Base-by-base conservation (phyloP, 352 stramenopile genomes). In the Thalassiosira ordinaria region DNA sequence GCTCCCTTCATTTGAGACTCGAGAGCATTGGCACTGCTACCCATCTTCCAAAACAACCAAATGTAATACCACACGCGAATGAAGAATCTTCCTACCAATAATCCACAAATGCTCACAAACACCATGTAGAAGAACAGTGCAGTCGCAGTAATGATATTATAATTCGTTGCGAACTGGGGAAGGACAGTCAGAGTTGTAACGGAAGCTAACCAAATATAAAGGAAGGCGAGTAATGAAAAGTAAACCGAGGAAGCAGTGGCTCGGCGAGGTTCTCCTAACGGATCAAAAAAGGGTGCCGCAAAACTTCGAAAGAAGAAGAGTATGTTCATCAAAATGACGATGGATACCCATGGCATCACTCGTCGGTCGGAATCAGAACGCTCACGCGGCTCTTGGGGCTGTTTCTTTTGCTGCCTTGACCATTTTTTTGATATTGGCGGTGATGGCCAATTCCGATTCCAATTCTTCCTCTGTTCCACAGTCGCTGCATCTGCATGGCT, bases 111-210 rank as follows among this genome's bases (percentile, higher is more conserved):
- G 39, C 69, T 79, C 11, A 71, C 60, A 29, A 82, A 85, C 7
- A 63, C 56, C 77, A 88, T 85, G 29, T 78, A 84, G 51, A 88
- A 88, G 49, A 88, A 88, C 16, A 88, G 52, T 39, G 80, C 75
- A n/a, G 76, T 64, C 13, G 75, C 75, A 65, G 75, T 85, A 41
- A 85, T 82, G 20, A 80, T 63, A 69, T 88, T 88, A 65, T 82
- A 82, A 39, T 88, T 63, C 14, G 70, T 75, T 14, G 55, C 74
- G 51, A 88, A 59, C 51, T 88, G 76, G 26, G 80, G 80, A 31
- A 88, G 31, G 14, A 85, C 65, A 9, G 76, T 88, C 14, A 88
- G 64, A 4, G 59, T 47, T 39, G 80, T 85, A 11, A 82, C 76
- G 11, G 71, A 80, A 44, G 74, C 65, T 35, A 85, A 33, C 80